A percentile compares a stretch with the other conserved stretches of the same genome.
These are phyloP conservation scores for Ampelocalamus luodianensis DNA, from an alignment of 176 grass and related monocot species.

Conservation along the genomic window DNA sequence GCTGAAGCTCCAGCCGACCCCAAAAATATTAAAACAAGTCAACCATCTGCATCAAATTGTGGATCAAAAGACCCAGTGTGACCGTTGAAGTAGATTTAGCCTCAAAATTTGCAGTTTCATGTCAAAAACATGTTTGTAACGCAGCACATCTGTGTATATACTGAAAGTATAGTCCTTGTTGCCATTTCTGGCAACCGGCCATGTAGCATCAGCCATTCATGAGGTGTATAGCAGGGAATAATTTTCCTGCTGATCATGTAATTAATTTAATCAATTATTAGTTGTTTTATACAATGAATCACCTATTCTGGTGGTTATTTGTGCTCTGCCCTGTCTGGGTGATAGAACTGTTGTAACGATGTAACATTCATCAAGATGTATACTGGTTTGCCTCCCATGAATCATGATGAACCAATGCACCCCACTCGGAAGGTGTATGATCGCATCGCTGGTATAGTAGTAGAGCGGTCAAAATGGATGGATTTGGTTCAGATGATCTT, in stretches of 20 bases:
- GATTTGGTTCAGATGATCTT: too few species aligned
- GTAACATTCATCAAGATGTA: too few species aligned
- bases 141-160: slow-evolving; percentile 43
- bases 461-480: not conserved
- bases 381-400: too few species aligned
- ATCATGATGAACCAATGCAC: too few species aligned
- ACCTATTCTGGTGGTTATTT: not conserved
- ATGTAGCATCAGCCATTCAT: slow-evolving; percentile 45
- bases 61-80: slow-evolving; percentile 9
- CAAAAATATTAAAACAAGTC: not conserved
- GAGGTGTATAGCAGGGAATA: slow-evolving; percentile 47
- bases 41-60: not conserved
- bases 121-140: slow-evolving; percentile 24
- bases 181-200: slow-evolving; percentile 46
- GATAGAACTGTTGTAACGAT: not conserved
- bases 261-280: slow-evolving; percentile 32
- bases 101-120: slow-evolving; percentile 14
- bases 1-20: not conserved
- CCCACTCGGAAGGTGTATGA: too few species aligned
- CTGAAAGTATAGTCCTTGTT: slow-evolving; percentile 41
- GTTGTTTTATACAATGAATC: not conserved
- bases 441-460: too few species aligned
- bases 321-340: not conserved
- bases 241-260: slow-evolving; percentile 43
- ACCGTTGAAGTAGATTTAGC: slow-evolving; percentile 4